These are phyloP conservation scores for Cadophora gregata DNA, from an alignment of 2,329 filamentous ascomycete genomes.

Conservation along the genomic window DNA sequence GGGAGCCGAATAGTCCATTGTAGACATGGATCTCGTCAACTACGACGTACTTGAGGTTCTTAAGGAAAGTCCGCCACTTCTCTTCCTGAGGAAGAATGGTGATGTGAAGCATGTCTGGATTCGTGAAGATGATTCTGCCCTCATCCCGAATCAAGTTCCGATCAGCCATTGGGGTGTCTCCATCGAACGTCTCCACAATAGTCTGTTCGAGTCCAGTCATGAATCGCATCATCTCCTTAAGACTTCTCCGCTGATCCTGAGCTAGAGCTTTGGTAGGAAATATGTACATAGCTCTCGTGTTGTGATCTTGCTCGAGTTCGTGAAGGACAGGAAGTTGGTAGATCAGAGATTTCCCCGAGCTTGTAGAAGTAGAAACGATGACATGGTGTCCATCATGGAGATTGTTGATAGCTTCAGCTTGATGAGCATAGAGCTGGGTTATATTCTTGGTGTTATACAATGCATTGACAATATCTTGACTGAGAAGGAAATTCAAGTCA, in stretches of 20 bases:
- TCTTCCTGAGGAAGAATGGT: conserved; percentile 93
- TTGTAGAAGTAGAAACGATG: conserved; percentile 93
- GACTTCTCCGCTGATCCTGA: conserved; percentile 88
- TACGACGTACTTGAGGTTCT: conserved; percentile 89
- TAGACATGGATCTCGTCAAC: conserved; percentile 95
- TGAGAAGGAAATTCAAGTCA: conserved; percentile 83
- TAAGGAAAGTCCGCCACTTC: conserved; percentile 85
- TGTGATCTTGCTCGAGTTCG: conserved; percentile 77
- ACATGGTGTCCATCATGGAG: conserved; percentile 83
- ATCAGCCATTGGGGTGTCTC: conserved; percentile 84
- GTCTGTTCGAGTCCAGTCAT: conserved; percentile 78
- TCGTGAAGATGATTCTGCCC: conserved; percentile 93
- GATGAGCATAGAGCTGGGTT: conserved; percentile 85
- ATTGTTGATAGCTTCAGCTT: conserved; percentile 91
- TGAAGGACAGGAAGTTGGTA: conserved; percentile 94
- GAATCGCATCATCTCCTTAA: conserved; percentile 83
- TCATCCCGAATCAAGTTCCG: conserved; percentile 84
- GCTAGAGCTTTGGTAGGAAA: conserved; percentile 97
- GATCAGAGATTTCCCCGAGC: conserved; percentile 96
- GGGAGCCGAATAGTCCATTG: conserved; percentile 91
- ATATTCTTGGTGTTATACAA: conserved; percentile 92
- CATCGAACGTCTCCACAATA: conserved; percentile 92
- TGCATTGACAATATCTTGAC: conserved; percentile 92
- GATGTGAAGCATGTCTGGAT: conserved; percentile 96
- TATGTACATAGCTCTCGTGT: conserved; percentile 92